Evolutionary conservation across 169 alveolate genomes (phyloP), one percentile per base, ranked within the genome.

Genomic region (Plasmodium inui): DNA sequence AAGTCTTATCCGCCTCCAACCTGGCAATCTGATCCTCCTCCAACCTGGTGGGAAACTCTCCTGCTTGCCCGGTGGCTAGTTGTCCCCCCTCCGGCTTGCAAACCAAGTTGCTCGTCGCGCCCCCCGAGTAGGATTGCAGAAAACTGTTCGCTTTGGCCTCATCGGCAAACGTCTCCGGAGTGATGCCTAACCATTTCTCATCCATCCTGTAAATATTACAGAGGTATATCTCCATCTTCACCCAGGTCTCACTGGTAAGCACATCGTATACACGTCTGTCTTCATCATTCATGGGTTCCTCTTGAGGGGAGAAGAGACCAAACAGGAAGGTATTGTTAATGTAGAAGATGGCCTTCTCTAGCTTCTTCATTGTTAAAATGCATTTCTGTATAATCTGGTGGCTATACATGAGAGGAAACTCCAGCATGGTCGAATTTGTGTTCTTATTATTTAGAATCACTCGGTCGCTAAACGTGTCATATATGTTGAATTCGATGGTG

Each of bases 361-460:
- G 34, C 61, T 91, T 91, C 57, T 91, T 91, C 95, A 91, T 91
- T 19, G 95, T 91, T 10, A 91, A 39, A n/a, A 91, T 82, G 46
- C 95, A 91, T 81, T 91, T 91, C 57, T 91, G 91, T 44, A 91
- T 82, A 67, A 91, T 82, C 70, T 37, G 50, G 32, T 91, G 95
- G 46, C 95, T 82, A 19, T 81, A 70, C 61, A 91, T 44, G 4
- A 91, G 67, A 7, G 95, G 95, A 37, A 91, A 91, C 50, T 91
- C 95, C 10, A 91, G 14, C 95, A 91, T 91, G 32, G 92, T 91
- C 0, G 95, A 91, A n/a, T 91, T 91, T 7, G 95, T 91, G 7
- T 80, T 82, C 39, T 82, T 81, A 72, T 91, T 91, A 26, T 82
- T 91, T 44, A 91, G 26, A 26, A 91, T 50, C 9, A 91, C 83